Percentiles rank a stretch among this genome's conserved stretches.
Evolutionary conservation across 2,329 filamentous ascomycete genomes (phyloP).

Genomic region (Pestalotiopsis sp.): DNA sequence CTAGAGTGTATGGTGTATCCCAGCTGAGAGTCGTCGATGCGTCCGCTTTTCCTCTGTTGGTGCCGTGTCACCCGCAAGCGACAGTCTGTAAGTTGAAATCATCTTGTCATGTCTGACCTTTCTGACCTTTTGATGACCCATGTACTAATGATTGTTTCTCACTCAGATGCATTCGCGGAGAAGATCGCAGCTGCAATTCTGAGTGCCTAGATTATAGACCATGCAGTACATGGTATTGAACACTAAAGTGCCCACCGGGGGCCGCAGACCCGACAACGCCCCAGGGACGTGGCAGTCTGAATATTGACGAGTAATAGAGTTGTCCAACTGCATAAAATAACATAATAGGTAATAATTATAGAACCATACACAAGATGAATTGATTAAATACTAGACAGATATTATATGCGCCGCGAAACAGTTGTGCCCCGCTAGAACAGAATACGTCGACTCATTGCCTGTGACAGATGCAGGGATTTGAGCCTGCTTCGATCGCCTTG

Average conservation of each 20-base stretch:
- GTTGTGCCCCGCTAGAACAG: too few relatives aligned
- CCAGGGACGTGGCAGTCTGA: neutral
- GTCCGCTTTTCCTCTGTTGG: slow-evolving; percentile 26
- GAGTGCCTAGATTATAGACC: neutral
- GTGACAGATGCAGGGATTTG: too few relatives aligned
- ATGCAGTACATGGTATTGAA: neutral
- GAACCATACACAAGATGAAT: neutral
- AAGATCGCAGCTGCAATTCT: neutral
- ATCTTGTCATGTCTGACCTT: neutral
- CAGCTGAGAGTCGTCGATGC: slow-evolving; percentile 61
- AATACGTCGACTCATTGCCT: too few relatives aligned
- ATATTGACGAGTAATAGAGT: too few relatives aligned
- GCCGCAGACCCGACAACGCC: neutral
- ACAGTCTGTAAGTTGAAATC: slow-evolving; percentile 17
- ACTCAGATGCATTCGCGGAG: neutral
- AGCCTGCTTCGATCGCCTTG: too few relatives aligned
- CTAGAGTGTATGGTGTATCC: slow-evolving; percentile 53
- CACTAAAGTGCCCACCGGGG: neutral
- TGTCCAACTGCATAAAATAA: neutral
- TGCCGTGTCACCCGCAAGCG: slow-evolving; percentile 27
- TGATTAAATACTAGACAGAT: too few relatives aligned
- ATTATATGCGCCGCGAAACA: too few relatives aligned
- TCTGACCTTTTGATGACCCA: neutral
- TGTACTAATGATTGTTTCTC: neutral
- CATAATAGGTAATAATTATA: neutral